Conservation (phyloP, 2,329 filamentous ascomycete species). For the Fusarium sacchari region DNA sequence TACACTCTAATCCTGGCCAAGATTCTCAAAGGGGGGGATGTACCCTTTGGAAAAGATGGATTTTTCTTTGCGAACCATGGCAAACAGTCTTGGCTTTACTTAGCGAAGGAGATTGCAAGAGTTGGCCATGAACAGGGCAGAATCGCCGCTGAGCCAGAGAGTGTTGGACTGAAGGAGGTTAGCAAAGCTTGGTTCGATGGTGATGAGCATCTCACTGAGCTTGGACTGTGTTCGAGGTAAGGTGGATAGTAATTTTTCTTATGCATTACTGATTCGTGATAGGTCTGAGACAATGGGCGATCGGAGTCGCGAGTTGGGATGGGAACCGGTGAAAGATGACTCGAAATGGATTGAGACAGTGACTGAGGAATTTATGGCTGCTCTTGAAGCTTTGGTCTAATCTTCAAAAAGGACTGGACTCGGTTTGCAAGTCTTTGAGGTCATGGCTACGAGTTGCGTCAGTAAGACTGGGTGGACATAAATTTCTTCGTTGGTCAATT, state of each 20-base stretch:
- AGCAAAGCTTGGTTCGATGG: neutral
- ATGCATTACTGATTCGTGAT: fast-evolving
- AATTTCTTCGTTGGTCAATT: too few species aligned
- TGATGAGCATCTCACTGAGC: conserved; percentile 2
- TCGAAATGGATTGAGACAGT: conserved; percentile 1
- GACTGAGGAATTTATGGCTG: neutral
- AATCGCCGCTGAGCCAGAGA: neutral
- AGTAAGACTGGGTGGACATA: too few species aligned
- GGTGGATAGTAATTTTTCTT: fast-evolving
- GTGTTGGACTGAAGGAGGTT: neutral
- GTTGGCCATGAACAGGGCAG: neutral
- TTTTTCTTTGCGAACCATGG: conserved; percentile 8
- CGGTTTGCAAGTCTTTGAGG: neutral
- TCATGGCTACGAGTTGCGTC: neutral
- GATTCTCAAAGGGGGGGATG: neutral
- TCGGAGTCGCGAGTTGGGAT: neutral
- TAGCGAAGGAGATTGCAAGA: conserved; percentile 3
- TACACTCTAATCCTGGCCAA: neutral
- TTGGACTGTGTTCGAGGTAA: conserved; percentile 4
- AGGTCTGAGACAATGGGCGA: neutral
- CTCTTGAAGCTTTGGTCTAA: neutral
- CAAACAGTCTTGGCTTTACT: neutral
- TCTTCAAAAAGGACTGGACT: too few species aligned
- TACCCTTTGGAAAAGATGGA: neutral
- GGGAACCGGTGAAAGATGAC: conserved; percentile 1